Evolutionary conservation across 805 yeast genomes (phyloP).

Genomic region (Saccharomyces jurei): DNA sequence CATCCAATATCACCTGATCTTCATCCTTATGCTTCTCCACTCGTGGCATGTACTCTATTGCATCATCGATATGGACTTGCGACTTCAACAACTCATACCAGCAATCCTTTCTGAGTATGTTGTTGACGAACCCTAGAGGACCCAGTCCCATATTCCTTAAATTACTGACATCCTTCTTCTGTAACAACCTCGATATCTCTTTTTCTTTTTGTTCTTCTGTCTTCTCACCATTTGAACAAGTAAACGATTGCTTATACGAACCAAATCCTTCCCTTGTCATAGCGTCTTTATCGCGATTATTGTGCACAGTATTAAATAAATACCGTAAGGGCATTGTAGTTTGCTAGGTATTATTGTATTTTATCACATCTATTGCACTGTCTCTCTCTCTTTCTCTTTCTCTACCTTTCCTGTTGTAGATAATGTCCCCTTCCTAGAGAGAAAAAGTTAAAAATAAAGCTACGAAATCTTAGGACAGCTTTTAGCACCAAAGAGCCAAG

Average conservation of each 20-base stretch:
- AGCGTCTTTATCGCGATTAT: background rate
- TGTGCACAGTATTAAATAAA: background rate
- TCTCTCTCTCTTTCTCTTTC: background rate
- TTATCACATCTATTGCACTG: background rate
- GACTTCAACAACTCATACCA: slow-evolving; percentile 27
- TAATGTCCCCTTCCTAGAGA: background rate
- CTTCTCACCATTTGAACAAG: background rate
- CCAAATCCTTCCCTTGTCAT: background rate
- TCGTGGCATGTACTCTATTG: slow-evolving; percentile 12
- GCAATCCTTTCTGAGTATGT: slow-evolving; percentile 10
- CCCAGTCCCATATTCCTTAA: slow-evolving; percentile 17
- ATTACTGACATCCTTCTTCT: slow-evolving; percentile 8
- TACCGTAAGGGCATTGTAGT: background rate
- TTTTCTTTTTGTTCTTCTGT: slow-evolving; percentile 2
- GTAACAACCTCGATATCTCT: slow-evolving; percentile 12
- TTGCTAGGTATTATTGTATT: background rate
- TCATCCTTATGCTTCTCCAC: slow-evolving; percentile 51
- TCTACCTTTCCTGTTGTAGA: background rate
- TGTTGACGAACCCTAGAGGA: slow-evolving; percentile 21
- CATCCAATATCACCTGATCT: slow-evolving; percentile 71
- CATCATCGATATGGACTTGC: slow-evolving; percentile 8
- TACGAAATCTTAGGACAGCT: background rate
- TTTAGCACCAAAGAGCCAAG: background rate
- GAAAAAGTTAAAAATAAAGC: background rate
- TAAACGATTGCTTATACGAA: background rate